phyloP scores from a whole-genome alignment of 805 yeast species.

The Metschnikowia noctiluminum region DNA sequence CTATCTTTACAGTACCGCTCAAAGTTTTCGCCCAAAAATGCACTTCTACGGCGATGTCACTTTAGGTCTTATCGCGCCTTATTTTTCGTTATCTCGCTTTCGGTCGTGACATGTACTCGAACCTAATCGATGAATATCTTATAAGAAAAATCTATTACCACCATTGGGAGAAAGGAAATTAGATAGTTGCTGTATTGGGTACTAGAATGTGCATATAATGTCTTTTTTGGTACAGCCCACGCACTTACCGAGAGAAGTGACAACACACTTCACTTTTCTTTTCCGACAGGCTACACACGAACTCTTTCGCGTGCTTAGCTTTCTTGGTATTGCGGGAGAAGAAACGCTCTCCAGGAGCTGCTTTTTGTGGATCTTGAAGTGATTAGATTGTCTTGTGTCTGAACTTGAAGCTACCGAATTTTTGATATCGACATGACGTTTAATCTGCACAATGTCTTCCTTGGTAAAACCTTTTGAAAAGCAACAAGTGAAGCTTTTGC shows the following conservation, averaged over 20 bases:
- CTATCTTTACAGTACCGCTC: too few species aligned
- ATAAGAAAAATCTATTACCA: background rate
- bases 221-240: slow-evolving; percentile 41
- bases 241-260: slow-evolving; percentile 31
- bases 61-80: too few species aligned
- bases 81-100: background rate
- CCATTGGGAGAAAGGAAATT: slow-evolving; percentile 3
- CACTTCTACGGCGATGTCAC: too few species aligned
- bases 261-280: slow-evolving; percentile 43
- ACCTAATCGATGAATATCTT: too few species aligned
- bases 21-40: too few species aligned
- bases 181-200: background rate
- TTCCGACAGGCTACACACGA: slow-evolving; percentile 41
- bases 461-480: slow-evolving; percentile 67
- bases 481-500: slow-evolving; percentile 44
- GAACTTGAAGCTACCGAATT: background rate
- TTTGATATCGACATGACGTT: slow-evolving; percentile 14
- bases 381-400: background rate
- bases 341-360: slow-evolving; percentile 8
- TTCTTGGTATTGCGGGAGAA: background rate
- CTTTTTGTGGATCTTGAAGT: slow-evolving; percentile 4
- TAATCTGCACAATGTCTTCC: slow-evolving; percentile 49
- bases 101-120: background rate
- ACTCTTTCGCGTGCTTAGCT: slow-evolving; percentile 26
- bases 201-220: slow-evolving; percentile 24